Evolutionary conservation across 2,329 filamentous ascomycete species (phyloP).

Genomic region (Aspergillus sp.): DNA sequence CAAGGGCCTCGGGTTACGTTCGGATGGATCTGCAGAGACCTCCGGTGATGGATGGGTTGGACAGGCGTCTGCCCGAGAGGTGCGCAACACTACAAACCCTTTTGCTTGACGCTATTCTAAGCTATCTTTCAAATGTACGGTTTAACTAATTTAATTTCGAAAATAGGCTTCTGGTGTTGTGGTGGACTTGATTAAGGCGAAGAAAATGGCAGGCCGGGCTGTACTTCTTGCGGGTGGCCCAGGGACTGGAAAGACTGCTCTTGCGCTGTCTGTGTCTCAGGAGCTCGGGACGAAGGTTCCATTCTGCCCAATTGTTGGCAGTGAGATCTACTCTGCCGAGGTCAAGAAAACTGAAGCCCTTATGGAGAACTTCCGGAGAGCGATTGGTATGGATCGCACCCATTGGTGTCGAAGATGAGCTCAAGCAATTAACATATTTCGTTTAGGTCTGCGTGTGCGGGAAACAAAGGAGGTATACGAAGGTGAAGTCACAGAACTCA

Average conservation of each 20-base stretch:
- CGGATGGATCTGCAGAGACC: slow-evolving; percentile 81
- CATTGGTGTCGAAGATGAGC: neutral
- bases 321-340: slow-evolving; percentile 95
- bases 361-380: slow-evolving; percentile 98
- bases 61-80: slow-evolving; percentile 83
- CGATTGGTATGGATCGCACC: slow-evolving; percentile 65
- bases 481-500: slow-evolving; percentile 96
- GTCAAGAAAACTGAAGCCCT: slow-evolving; percentile 99
- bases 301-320: slow-evolving; percentile 96
- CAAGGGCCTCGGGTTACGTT: slow-evolving; percentile 83
- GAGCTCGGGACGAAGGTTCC: slow-evolving; percentile 97
- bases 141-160: slow-evolving; percentile 15
- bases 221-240: slow-evolving; percentile 92
- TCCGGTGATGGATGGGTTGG: slow-evolving; percentile 84
- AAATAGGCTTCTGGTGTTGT: slow-evolving; percentile 86
- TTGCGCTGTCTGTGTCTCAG: slow-evolving; percentile 93
- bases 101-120: neutral
- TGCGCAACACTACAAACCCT: slow-evolving; percentile 41
- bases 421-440: slow-evolving; percentile 17
- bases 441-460: slow-evolving; percentile 75
- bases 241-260: slow-evolving; percentile 94
- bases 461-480: slow-evolving; percentile 99
- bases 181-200: slow-evolving; percentile 90
- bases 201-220: slow-evolving; percentile 96
- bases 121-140: neutral